These are phyloP conservation scores for Oemleria cerasiformis DNA, from an alignment of 306 rosid genomes.

Conservation along the genomic window DNA sequence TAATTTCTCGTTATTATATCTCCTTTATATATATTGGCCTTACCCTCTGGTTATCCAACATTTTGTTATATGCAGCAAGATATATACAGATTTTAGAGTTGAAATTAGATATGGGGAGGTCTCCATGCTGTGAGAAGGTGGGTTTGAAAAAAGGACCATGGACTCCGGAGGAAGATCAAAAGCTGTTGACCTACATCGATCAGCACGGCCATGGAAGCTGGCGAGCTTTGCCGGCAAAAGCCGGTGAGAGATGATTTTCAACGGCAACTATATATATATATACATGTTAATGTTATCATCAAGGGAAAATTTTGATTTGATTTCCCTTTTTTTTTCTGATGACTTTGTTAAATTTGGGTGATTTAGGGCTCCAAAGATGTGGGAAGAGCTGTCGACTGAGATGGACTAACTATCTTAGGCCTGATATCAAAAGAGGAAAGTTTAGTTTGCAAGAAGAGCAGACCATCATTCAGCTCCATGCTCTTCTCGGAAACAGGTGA, in stretches of 20 bases:
- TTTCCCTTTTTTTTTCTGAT: neutral
- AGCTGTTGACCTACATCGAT: constrained; percentile 77
- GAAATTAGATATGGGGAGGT: constrained; percentile 67
- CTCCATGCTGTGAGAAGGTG: constrained; percentile 92
- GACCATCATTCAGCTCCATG: constrained; percentile 95
- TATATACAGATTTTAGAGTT: neutral
- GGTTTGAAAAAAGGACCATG: constrained; percentile 99
- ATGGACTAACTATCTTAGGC: constrained; percentile 96
- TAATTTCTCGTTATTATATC: neutral
- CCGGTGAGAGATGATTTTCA: constrained; percentile 38
- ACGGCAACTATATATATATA: neutral
- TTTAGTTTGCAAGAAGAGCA: constrained; percentile 96
- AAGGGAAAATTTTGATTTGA: neutral
- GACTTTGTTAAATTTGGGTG: neutral
- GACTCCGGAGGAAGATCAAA: constrained; percentile 99
- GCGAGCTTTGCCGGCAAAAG: constrained; percentile 96
- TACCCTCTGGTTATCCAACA: neutral
- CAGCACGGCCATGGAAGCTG: constrained; percentile 97
- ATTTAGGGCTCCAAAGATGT: constrained; percentile 86
- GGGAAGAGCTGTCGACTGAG: constrained; percentile 93
- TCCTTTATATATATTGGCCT: constrained; percentile 10
- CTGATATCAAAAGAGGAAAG: constrained; percentile 97
- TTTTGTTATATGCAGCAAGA: neutral
- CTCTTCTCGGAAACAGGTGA: constrained; percentile 95
- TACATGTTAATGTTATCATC: neutral